These are phyloP conservation scores for Vigna unguiculata DNA, from an alignment of 306 rosid species.

Conservation along the genomic window DNA sequence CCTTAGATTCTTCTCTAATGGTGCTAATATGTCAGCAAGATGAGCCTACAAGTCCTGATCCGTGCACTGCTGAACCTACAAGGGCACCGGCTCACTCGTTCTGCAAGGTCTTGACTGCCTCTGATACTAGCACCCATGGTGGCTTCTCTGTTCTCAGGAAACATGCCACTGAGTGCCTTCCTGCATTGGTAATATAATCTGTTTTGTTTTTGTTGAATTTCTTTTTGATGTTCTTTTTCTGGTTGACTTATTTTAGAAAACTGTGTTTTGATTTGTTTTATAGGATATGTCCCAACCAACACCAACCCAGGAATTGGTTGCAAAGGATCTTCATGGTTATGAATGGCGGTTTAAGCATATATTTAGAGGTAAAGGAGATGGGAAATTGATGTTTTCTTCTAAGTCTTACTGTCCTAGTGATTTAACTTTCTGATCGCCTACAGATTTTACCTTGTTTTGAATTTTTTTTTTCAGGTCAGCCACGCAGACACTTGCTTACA, in stretches of 20 bases:
- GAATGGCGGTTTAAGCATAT: constrained; percentile 98
- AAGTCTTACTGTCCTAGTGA: constrained; percentile 17
- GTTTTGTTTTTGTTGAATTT: constrained; percentile 12
- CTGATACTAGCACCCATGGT: constrained; percentile 98
- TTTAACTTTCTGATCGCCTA: constrained; percentile 25
- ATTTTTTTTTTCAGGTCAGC: constrained; percentile 77
- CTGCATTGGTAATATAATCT: constrained; percentile 67
- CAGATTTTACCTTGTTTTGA: constrained; percentile 22
- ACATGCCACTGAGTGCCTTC: constrained; percentile 96
- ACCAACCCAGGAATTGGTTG: constrained; percentile 93
- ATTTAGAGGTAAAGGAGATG: constrained; percentile 70
- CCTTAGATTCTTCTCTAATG: constrained; percentile 46
- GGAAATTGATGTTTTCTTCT: constrained; percentile 14
- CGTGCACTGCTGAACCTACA: constrained; percentile 49
- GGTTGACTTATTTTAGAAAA: background rate
- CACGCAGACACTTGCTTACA: constrained; percentile 94
- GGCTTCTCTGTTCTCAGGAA: constrained; percentile 94
- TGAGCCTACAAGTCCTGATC: constrained; percentile 68
- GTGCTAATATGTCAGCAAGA: constrained; percentile 59
- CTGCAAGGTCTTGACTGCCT: constrained; percentile 88
- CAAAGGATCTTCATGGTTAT: constrained; percentile 91
- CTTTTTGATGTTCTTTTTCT: constrained; percentile 1
- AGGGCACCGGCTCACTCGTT: constrained; percentile 67
- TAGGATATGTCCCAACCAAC: constrained; percentile 90
- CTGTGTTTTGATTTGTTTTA: constrained; percentile 21